phyloP scores from a whole-genome alignment of 345 rosid species.

The Arabidopsis suecica region DNA sequence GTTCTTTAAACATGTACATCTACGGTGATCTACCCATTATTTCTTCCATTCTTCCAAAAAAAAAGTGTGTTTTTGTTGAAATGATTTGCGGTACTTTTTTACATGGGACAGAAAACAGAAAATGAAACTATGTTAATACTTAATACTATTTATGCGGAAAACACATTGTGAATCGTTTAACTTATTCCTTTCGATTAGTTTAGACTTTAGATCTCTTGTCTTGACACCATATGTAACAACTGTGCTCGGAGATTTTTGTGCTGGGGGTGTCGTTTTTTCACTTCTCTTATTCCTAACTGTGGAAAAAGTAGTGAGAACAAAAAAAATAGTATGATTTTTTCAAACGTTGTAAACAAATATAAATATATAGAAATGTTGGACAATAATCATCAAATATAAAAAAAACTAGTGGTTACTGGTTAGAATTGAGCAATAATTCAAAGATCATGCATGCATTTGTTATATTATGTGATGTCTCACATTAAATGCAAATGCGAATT shows the following conservation, averaged over 20 bases:
- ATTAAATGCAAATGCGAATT: constrained; percentile 16
- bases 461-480: neutral
- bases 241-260: neutral
- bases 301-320: neutral
- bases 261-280: constrained; percentile 1
- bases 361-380: neutral
- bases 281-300: neutral
- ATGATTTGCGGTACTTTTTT: neutral
- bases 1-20: neutral
- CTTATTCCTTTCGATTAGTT: neutral
- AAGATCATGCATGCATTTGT: constrained; percentile 28
- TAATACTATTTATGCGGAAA: neutral
- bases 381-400: constrained; percentile 3
- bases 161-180: neutral
- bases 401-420: constrained; percentile 2
- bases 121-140: neutral
- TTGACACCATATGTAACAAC: constrained; percentile 10
- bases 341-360: neutral
- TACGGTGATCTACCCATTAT: neutral
- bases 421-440: constrained; percentile 25
- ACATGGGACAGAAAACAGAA: neutral
- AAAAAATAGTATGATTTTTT: neutral
- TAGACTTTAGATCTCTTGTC: neutral
- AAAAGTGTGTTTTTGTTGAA: neutral
- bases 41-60: neutral